These are phyloP conservation scores for Lentinula novae-zelandiae DNA, from an alignment of 1,284 basidiomycete species.

Conservation along the genomic window DNA sequence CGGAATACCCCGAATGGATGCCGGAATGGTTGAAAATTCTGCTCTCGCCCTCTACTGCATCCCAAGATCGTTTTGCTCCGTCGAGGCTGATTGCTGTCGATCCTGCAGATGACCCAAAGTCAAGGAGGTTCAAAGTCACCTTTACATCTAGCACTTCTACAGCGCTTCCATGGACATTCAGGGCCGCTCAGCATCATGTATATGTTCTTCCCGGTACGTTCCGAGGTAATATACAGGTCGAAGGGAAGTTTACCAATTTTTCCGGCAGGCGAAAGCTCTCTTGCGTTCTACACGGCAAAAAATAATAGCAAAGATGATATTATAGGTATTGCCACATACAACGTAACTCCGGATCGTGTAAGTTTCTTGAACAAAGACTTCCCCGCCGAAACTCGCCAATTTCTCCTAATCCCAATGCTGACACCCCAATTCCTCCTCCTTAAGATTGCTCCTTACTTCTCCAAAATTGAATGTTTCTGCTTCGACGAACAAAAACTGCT, in stretches of 20 bases:
- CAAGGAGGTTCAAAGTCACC: constrained; percentile 83
- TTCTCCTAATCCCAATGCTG: background rate
- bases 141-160: constrained; percentile 94
- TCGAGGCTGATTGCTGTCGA: constrained; percentile 78
- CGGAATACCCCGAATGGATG: background rate
- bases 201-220: constrained; percentile 78
- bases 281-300: constrained; percentile 96
- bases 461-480: constrained; percentile 99
- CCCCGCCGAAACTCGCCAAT: too few relatives aligned
- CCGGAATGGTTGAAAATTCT: constrained; percentile 1
- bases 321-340: constrained; percentile 99
- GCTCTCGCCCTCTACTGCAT: background rate
- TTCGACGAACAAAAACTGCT: constrained; percentile 98
- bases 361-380: constrained; percentile 24
- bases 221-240: background rate
- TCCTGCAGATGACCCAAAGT: constrained; percentile 27
- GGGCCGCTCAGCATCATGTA: constrained; percentile 88
- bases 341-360: constrained; percentile 90
- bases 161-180: constrained; percentile 91
- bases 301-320: constrained; percentile 86
- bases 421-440: background rate
- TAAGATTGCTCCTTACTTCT: constrained; percentile 96
- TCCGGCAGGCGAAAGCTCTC: constrained; percentile 71
- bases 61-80: constrained; percentile 68
- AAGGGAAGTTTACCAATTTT: background rate